These are phyloP conservation scores for Starmerella apis DNA, from an alignment of 805 yeast genomes.

Conservation along the genomic window DNA sequence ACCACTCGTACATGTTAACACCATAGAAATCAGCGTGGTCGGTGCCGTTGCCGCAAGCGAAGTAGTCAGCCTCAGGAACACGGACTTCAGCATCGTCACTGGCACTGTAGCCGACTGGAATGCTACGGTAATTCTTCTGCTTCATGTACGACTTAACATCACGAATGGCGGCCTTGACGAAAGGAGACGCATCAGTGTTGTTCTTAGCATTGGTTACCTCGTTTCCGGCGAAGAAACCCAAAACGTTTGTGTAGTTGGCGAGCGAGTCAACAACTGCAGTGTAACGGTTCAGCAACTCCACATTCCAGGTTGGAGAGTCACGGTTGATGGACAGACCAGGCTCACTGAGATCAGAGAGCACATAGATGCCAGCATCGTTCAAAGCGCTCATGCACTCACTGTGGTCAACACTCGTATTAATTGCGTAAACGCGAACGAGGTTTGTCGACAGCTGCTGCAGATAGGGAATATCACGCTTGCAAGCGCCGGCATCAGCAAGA, in stretches of 20 bases:
- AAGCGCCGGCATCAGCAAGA: slow-evolving; percentile 54
- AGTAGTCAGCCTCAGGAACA: slow-evolving; percentile 68
- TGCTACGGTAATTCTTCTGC: slow-evolving; percentile 52
- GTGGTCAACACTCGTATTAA: slow-evolving; percentile 63
- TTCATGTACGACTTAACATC: slow-evolving; percentile 71
- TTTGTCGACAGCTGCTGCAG: slow-evolving; percentile 59
- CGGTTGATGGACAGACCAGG: slow-evolving; percentile 72
- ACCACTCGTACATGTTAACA: slow-evolving; percentile 82
- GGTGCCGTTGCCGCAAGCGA: slow-evolving; percentile 58
- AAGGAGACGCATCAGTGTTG: slow-evolving; percentile 84
- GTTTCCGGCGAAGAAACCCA: slow-evolving; percentile 96
- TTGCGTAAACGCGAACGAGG: slow-evolving; percentile 74
- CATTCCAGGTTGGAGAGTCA: slow-evolving; percentile 67
- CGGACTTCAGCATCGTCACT: slow-evolving; percentile 81
- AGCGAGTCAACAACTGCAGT: slow-evolving; percentile 71
- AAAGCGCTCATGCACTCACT: slow-evolving; percentile 65
- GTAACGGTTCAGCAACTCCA: slow-evolving; percentile 63
- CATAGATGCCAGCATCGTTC: slow-evolving; percentile 80
- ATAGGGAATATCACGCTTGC: slow-evolving; percentile 77
- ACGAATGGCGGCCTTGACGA: slow-evolving; percentile 91
- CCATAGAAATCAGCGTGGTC: slow-evolving; percentile 68
- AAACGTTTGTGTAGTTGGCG: slow-evolving; percentile 63
- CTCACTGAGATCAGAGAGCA: slow-evolving; percentile 79
- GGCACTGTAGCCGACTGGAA: slow-evolving; percentile 92
- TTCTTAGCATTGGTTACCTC: slow-evolving; percentile 79